Percentiles rank a stretch among this genome's conserved stretches.
phyloP scores from a whole-genome alignment of 768 basidiomycete species.

The Myochromella boudieri region DNA sequence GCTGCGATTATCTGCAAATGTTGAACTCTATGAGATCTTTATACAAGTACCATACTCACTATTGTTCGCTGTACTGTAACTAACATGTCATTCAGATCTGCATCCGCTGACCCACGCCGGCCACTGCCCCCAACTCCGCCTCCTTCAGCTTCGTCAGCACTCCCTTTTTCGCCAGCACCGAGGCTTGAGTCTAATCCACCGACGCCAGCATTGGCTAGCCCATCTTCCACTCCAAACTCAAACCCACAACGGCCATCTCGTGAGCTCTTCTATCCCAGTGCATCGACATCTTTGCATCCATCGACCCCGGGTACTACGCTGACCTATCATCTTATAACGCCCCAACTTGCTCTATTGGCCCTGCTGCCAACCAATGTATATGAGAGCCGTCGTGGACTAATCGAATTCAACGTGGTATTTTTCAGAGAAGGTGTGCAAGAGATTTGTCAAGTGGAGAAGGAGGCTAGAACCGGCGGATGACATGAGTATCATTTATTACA shows the following conservation, averaged over 20 bases:
- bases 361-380: slow-evolving; percentile 72
- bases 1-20: slow-evolving; percentile 89
- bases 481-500: not conserved
- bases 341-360: slow-evolving; percentile 68
- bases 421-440: slow-evolving; percentile 83
- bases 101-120: slow-evolving; percentile 28
- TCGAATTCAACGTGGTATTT: slow-evolving; percentile 88
- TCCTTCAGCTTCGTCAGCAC: slow-evolving; percentile 25
- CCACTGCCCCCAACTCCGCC: slow-evolving; percentile 24
- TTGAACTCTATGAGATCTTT: slow-evolving; percentile 82
- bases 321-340: slow-evolving; percentile 80
- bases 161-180: slow-evolving; percentile 19
- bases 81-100: slow-evolving; percentile 25
- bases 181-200: slow-evolving; percentile 18
- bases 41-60: slow-evolving; percentile 85
- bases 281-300: slow-evolving; percentile 61
- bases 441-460: slow-evolving; percentile 75
- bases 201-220: slow-evolving; percentile 13
- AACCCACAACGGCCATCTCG: slow-evolving; percentile 25
- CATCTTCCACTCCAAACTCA: slow-evolving; percentile 6
- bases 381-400: slow-evolving; percentile 68
- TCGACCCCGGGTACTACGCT: slow-evolving; percentile 70
- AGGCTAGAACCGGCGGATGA: slow-evolving; percentile 42
- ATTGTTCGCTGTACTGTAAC: not conserved
- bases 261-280: slow-evolving; percentile 66